These are phyloP conservation scores for Pythium myriotylum DNA, from an alignment of 352 stramenopile species.

Conservation along the genomic window DNA sequence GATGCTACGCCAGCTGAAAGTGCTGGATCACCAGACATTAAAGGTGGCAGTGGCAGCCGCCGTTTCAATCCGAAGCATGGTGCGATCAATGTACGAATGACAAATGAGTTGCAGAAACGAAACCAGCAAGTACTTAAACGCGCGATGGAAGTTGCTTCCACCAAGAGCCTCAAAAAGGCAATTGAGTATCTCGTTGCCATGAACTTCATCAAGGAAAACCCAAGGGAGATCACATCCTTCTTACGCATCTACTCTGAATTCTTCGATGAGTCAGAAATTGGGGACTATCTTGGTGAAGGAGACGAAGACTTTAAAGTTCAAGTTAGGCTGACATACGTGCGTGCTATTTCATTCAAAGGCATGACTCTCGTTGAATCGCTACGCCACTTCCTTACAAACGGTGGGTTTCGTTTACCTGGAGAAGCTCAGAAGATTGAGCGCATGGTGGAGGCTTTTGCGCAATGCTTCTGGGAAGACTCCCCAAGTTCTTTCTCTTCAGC, in stretches of 20 bases:
- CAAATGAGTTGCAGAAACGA: conserved; percentile 81
- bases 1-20: background rate
- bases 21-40: conserved; percentile 4
- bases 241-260: conserved; percentile 93
- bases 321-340: conserved; percentile 95
- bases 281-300: conserved; percentile 94
- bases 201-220: conserved; percentile 85
- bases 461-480: conserved; percentile 98
- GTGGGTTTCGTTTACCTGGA: conserved; percentile 96
- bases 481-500: conserved; percentile 66
- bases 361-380: conserved; percentile 97
- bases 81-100: conserved; percentile 72
- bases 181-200: conserved; percentile 86
- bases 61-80: conserved; percentile 34
- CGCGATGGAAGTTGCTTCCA: conserved; percentile 75
- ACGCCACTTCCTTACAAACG: conserved; percentile 96
- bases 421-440: conserved; percentile 99
- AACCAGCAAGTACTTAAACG: conserved; percentile 83
- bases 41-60: background rate
- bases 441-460: conserved; percentile 96
- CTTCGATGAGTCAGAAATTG: conserved; percentile 92
- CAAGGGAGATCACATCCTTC: conserved; percentile 93
- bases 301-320: conserved; percentile 90
- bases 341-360: conserved; percentile 96
- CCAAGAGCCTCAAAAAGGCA: conserved; percentile 87